Percentiles rank a stretch among this genome's conserved stretches.
Conservation (phyloP, 257 asterid species). For the Schizonepeta tenuifolia region DNA sequence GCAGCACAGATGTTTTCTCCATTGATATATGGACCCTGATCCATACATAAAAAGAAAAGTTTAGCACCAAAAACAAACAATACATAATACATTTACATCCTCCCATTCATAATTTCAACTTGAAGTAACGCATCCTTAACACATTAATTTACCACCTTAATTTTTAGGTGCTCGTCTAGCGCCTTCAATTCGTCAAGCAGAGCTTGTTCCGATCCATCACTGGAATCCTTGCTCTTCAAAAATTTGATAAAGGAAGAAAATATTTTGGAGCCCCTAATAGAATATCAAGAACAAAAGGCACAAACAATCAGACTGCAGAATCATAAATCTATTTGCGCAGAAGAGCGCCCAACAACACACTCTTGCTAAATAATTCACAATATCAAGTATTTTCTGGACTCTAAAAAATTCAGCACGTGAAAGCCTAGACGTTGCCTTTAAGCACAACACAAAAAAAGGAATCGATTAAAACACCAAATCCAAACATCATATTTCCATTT, state of each 20-base stretch:
- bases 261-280: slow-evolving; percentile 70
- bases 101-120: not conserved
- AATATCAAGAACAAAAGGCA: not conserved
- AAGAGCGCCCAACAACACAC: not conserved
- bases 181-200: slow-evolving; percentile 68
- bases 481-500: slow-evolving; percentile 3
- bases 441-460: slow-evolving; percentile 2
- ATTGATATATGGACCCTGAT: slow-evolving; percentile 69
- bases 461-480: slow-evolving; percentile 15
- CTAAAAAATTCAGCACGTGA: not conserved
- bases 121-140: not conserved
- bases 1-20: slow-evolving; percentile 65
- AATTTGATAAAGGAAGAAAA: slow-evolving; percentile 67
- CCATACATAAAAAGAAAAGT: not conserved
- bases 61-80: not conserved
- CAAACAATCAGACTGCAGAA: not conserved
- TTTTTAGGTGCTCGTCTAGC: slow-evolving; percentile 71
- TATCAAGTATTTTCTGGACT: not conserved
- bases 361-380: not conserved
- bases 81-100: not conserved
- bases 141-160: slow-evolving; percentile 50
- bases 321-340: not conserved
- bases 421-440: not conserved
- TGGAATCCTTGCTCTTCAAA: slow-evolving; percentile 79
- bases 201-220: slow-evolving; percentile 73